Conservation (phyloP, 106 monocot genomes). For the Gastrodia elata region DNA sequence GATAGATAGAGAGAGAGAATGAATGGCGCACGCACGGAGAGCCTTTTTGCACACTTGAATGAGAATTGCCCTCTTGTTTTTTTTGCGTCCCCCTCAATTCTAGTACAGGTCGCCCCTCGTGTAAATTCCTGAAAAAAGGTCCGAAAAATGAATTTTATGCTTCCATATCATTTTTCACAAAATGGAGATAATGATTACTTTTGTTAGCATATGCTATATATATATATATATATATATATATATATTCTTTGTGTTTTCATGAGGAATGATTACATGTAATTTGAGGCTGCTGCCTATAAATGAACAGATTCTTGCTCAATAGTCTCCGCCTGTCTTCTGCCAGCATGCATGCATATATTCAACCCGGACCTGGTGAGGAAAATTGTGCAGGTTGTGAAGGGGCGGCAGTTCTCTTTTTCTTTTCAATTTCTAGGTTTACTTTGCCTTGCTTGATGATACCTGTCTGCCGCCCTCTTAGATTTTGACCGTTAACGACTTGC, state of each 20-base stretch:
- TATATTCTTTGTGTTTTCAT: too few relatives aligned
- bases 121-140: conserved; percentile 7
- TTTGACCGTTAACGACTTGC: conserved; percentile 5
- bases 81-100: neutral
- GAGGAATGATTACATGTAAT: neutral
- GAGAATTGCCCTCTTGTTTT: neutral
- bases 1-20: too few relatives aligned
- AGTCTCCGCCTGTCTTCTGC: too few relatives aligned
- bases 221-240: too few relatives aligned
- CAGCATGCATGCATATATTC: too few relatives aligned
- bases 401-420: too few relatives aligned
- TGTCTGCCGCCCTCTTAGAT: too few relatives aligned
- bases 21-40: too few relatives aligned
- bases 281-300: conserved; percentile 3
- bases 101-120: conserved; percentile 6
- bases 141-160: conserved; percentile 2
- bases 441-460: too few relatives aligned
- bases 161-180: conserved; percentile 7
- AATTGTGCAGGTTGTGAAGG: neutral
- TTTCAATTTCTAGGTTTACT: conserved; percentile 2
- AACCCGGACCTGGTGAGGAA: too few relatives aligned
- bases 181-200: neutral
- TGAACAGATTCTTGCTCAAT: too few relatives aligned
- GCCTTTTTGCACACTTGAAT: too few relatives aligned
- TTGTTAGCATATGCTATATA: conserved; percentile 2